Conservation (phyloP, 306 rosid species). For the Ochetophila trinervis region DNA sequence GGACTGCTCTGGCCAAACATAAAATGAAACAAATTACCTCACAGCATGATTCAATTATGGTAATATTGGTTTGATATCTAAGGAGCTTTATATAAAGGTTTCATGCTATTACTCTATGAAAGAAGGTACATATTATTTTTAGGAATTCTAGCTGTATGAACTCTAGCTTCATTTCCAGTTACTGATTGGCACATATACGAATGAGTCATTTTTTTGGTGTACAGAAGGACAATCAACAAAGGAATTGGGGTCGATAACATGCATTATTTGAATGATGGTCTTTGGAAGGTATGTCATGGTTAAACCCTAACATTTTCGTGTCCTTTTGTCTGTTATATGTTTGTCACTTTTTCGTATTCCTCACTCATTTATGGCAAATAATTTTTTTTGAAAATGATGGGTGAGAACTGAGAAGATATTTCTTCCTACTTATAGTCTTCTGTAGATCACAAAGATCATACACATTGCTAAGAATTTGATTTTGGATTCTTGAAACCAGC, state of each 20-base stretch:
- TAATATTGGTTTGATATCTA: not conserved
- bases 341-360: not conserved
- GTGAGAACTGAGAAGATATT: no score
- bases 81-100: not conserved
- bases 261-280: slow-evolving; percentile 98
- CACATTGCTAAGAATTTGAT: no score
- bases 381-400: no score
- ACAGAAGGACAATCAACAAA: slow-evolving; percentile 84
- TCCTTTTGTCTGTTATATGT: not conserved
- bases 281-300: slow-evolving; percentile 78
- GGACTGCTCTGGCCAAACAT: no score
- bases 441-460: no score
- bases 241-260: slow-evolving; percentile 97
- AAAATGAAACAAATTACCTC: no score
- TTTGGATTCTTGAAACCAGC: no score
- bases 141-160: not conserved
- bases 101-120: not conserved
- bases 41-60: no score
- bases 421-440: no score
- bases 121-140: no score
- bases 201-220: slow-evolving; percentile 24
- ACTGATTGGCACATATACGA: slow-evolving; percentile 18
- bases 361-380: no score
- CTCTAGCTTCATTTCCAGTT: not conserved
- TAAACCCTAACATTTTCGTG: slow-evolving; percentile 14